These are phyloP conservation scores for Collybiopsis luxurians DNA, from an alignment of 768 basidiomycete species.

Conservation along the genomic window DNA sequence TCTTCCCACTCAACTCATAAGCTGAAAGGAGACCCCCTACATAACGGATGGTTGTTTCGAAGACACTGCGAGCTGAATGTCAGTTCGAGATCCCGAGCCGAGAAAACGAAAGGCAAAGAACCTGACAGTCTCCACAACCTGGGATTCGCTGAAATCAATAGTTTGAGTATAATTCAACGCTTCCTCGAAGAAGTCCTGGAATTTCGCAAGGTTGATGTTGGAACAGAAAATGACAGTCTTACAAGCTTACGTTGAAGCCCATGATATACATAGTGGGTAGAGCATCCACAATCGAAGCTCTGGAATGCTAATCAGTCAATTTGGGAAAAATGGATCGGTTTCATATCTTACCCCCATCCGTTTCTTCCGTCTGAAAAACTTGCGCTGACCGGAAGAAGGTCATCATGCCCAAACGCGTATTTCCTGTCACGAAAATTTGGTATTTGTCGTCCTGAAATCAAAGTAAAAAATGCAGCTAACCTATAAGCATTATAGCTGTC, in stretches of 20 bases:
- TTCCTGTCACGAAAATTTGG: constrained; percentile 20
- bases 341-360: constrained; percentile 6
- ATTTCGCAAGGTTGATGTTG: neutral
- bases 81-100: neutral
- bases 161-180: constrained; percentile 34
- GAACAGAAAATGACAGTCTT: neutral
- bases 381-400: constrained; percentile 19
- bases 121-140: constrained; percentile 38
- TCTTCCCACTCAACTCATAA: constrained; percentile 46
- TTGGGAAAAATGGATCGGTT: too few relatives aligned
- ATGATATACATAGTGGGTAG: constrained; percentile 48
- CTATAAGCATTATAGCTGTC: constrained; percentile 43
- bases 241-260: constrained; percentile 29
- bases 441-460: neutral
- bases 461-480: constrained; percentile 16
- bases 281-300: constrained; percentile 35
- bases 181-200: constrained; percentile 39
- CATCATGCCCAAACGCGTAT: constrained; percentile 50
- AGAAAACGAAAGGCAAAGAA: constrained; percentile 10
- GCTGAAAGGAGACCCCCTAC: constrained; percentile 47
- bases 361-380: constrained; percentile 11
- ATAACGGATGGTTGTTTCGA: constrained; percentile 56
- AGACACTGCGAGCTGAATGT: constrained; percentile 28
- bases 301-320: too few relatives aligned
- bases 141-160: constrained; percentile 41